Evolutionary conservation across 371 early-diverging fungal genomes (phyloP).

Genomic region (Funneliformis caledonium): DNA sequence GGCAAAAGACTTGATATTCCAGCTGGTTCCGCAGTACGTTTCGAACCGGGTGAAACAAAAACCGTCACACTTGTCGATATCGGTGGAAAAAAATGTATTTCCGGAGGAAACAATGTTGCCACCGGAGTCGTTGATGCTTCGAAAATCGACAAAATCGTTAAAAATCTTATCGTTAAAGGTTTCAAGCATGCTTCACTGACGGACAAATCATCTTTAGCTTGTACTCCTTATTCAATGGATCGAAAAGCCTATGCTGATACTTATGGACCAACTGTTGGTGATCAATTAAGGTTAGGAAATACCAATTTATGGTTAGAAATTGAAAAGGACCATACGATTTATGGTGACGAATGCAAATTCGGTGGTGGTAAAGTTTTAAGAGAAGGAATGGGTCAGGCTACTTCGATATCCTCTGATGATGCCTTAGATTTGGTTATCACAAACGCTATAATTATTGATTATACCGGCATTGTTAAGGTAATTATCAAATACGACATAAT

Average conservation of each 20-base stretch:
- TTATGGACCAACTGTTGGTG: constrained; percentile 92
- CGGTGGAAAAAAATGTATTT: constrained; percentile 78
- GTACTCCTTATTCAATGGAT: constrained; percentile 64
- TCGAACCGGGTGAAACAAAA: constrained; percentile 85
- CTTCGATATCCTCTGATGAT: constrained; percentile 61
- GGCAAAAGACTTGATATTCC: constrained; percentile 90
- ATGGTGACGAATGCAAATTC: constrained; percentile 93
- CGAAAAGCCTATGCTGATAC: constrained; percentile 82
- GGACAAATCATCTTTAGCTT: constrained; percentile 40
- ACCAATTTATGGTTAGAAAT: constrained; percentile 84
- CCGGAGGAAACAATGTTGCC: constrained; percentile 85
- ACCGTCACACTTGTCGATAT: constrained; percentile 81
- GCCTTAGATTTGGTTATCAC: constrained; percentile 92
- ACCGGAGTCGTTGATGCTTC: constrained; percentile 68
- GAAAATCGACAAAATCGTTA: constrained; percentile 54
- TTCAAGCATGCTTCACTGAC: constrained; percentile 67
- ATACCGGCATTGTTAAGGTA: constrained; percentile 91
- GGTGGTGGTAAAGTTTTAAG: constrained; percentile 87
- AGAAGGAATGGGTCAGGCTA: constrained; percentile 93
- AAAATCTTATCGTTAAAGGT: constrained; percentile 51
- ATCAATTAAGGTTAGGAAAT: constrained; percentile 85
- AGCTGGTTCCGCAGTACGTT: constrained; percentile 76
- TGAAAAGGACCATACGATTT: constrained; percentile 84
- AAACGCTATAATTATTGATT: constrained; percentile 89
- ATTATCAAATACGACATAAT: constrained; percentile 1